These are phyloP conservation scores for Globisporangium mamillatum DNA, from an alignment of 352 stramenopile genomes.

Conservation along the genomic window DNA sequence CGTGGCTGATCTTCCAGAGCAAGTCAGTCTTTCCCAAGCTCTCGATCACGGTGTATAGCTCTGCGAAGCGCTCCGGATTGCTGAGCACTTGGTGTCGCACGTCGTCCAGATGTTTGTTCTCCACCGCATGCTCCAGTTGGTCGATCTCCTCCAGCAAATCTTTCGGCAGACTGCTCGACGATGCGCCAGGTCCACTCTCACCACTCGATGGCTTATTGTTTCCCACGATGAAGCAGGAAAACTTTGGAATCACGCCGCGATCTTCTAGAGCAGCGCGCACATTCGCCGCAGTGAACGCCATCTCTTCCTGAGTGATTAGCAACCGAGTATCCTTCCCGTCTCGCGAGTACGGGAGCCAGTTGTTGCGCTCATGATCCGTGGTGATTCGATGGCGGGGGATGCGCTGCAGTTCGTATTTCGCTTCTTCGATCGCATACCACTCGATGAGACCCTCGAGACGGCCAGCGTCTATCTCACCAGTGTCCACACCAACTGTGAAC, in stretches of 20 bases:
- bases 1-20: slow-evolving; percentile 73
- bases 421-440: slow-evolving; percentile 74
- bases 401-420: slow-evolving; percentile 59
- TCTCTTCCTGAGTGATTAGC: slow-evolving; percentile 60
- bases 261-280: slow-evolving; percentile 62
- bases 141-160: slow-evolving; percentile 57
- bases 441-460: slow-evolving; percentile 60
- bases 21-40: slow-evolving; percentile 66
- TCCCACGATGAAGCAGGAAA: slow-evolving; percentile 12
- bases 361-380: slow-evolving; percentile 47
- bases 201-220: background rate
- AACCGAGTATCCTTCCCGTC: slow-evolving; percentile 59
- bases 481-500: background rate
- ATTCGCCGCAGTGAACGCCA: slow-evolving; percentile 51
- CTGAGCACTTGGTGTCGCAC: slow-evolving; percentile 26
- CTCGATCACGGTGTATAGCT: slow-evolving; percentile 63
- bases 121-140: slow-evolving; percentile 46
- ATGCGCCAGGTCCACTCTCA: slow-evolving; percentile 3
- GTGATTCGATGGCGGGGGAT: slow-evolving; percentile 66
- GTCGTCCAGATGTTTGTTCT: slow-evolving; percentile 26
- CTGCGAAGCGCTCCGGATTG: slow-evolving; percentile 66
- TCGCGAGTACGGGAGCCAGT: slow-evolving; percentile 45
- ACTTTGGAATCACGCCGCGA: slow-evolving; percentile 59
- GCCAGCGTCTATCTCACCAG: slow-evolving; percentile 33
- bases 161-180: slow-evolving; percentile 30